Conservation (phyloP, 192 early-diverging fungal species). For the Entomortierella chlamydospora region DNA sequence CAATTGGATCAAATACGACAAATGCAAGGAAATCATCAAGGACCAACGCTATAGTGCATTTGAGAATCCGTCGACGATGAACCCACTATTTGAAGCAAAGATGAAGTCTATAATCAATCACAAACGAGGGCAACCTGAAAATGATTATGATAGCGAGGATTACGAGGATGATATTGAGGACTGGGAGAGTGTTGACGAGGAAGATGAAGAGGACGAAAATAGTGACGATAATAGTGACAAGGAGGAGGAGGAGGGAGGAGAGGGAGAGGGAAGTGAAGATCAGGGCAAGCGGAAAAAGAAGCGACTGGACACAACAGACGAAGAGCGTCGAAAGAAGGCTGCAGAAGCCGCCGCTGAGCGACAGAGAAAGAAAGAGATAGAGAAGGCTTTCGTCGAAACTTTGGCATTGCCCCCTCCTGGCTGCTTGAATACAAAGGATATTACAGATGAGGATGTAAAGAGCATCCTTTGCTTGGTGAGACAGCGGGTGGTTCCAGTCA, state of each 20-base stretch:
- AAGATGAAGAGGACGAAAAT: conserved; percentile 19
- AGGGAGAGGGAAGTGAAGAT: not conserved
- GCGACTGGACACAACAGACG: not conserved
- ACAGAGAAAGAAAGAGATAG: conserved; percentile 16
- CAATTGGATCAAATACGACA: conserved; percentile 63
- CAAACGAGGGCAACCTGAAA: conserved; percentile 5
- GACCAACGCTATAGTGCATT: conserved; percentile 63
- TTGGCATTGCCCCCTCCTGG: conserved; percentile 21
- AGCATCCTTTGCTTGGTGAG: conserved; percentile 23
- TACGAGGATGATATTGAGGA: conserved; percentile 22
- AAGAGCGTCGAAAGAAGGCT: not conserved
- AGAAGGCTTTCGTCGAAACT: conserved; percentile 4
- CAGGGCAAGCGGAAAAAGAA: conserved; percentile 24
- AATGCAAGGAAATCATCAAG: conserved; percentile 65
- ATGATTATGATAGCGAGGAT: conserved; percentile 23
- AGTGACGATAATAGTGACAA: conserved; percentile 18
- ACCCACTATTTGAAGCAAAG: conserved; percentile 37
- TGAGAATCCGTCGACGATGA: conserved; percentile 14
- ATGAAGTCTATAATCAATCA: conserved; percentile 15
- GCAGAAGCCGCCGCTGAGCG: not conserved
- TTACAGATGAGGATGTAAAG: conserved; percentile 4
- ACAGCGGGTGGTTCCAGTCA: conserved; percentile 27
- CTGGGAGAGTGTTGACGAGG: conserved; percentile 22
- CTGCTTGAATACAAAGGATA: conserved; percentile 22
- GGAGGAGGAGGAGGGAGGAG: not conserved